Evolutionary conservation across 2,329 filamentous ascomycete genomes (phyloP).

Genomic region (Penicillium sp.): DNA sequence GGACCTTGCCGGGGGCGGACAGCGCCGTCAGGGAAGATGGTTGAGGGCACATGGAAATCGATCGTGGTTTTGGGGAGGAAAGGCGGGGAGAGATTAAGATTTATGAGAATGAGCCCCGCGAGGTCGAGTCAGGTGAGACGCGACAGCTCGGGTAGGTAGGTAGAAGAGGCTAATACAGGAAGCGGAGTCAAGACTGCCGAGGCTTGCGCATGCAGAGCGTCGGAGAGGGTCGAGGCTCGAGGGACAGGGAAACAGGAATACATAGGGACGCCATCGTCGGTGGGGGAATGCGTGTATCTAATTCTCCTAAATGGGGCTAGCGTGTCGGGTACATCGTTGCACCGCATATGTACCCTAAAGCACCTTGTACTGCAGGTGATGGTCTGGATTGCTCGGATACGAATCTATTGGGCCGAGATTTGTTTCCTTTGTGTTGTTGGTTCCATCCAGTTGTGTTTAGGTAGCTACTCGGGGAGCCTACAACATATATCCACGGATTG

Average conservation of each 20-base stretch:
- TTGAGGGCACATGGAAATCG: conserved; percentile 16
- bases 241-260: background rate
- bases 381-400: background rate
- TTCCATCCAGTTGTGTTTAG: background rate
- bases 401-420: background rate
- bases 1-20: conserved; percentile 92
- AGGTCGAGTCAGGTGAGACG: background rate
- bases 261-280: background rate
- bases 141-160: background rate
- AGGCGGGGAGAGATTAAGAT: conserved; percentile 9
- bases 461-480: background rate
- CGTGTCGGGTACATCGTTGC: conserved; percentile 3
- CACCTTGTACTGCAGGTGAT: background rate
- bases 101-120: conserved; percentile 1
- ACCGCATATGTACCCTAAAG: background rate
- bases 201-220: background rate
- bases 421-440: background rate
- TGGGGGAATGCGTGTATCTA: conserved; percentile 16
- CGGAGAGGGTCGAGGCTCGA: background rate
- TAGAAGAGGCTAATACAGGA: no score
- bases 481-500: background rate
- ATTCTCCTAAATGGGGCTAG: conserved; percentile 22
- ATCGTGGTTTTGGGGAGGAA: conserved; percentile 9
- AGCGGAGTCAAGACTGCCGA: background rate
- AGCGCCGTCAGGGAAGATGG: conserved; percentile 51